Conservation (phyloP, 345 rosid genomes). For the Citrus maxima region DNA sequence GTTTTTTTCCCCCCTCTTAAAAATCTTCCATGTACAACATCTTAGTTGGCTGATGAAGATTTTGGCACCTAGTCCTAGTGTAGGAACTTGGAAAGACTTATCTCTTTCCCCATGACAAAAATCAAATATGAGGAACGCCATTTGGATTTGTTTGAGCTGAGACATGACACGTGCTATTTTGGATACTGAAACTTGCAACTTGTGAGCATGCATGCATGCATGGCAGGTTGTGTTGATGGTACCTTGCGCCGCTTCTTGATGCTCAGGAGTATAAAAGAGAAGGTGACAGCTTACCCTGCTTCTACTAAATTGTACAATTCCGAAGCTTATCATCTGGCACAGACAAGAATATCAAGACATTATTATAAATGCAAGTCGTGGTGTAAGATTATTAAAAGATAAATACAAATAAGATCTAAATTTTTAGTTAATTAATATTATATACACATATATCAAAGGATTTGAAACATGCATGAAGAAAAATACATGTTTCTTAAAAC, state of each 20-base stretch:
- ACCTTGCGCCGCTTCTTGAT: neutral
- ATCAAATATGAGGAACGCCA: neutral
- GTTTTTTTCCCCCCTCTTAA: neutral
- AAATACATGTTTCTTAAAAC: too few relatives aligned
- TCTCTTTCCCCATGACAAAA: neutral
- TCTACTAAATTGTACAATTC: neutral
- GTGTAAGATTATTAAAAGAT: too few relatives aligned
- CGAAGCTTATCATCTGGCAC: neutral
- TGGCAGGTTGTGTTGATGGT: neutral
- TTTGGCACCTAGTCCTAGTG: too few relatives aligned
- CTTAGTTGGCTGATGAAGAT: too few relatives aligned
- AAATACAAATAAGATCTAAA: too few relatives aligned
- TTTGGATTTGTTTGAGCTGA: neutral
- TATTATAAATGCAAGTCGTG: too few relatives aligned
- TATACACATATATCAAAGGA: too few relatives aligned
- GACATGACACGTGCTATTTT: neutral
- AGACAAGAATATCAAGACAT: too few relatives aligned
- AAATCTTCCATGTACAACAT: neutral
- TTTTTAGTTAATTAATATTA: too few relatives aligned
- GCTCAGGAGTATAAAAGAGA: neutral
- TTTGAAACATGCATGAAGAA: too few relatives aligned
- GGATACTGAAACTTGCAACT: neutral
- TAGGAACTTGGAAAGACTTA: neutral
- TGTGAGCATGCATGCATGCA: neutral
- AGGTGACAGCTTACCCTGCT: neutral